Base-by-base conservation (phyloP, 768 basidiomycete species). In the Harrya chromipes region DNA sequence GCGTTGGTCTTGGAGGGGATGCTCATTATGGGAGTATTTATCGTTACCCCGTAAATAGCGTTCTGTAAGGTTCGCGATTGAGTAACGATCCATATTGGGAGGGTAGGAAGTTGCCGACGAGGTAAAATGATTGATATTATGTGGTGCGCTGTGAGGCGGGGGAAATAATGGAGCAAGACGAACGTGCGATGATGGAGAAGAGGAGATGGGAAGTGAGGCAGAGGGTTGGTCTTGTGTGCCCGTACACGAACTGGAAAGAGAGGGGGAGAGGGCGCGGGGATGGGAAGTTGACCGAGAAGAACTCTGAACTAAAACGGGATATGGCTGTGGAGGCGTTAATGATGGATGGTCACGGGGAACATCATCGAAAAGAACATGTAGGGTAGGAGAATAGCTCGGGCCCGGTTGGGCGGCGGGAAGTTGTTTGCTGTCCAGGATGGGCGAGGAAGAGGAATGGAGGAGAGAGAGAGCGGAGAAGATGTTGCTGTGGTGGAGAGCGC, bases 1-100 rank as follows among this genome's bases (percentile, higher is more conserved):
- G 61, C 83, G 74, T 46, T 81, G 80, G 70, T 83, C 82, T 49
- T 77, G 67, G 54, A 73, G 62, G 49, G 70, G 56, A 60, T 58
- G 54, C 61, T 58, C 66, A 65, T 59, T 67, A 58, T 62, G 66
- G 56, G 65, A 53, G 61, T 69, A 58, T 62, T 64, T 66, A 65
- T 67, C 67, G 52, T 47, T 65, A 51, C 59, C 60, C 63, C 72
- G 75, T 65, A 74, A 64, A 67, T 70, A 68, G 52, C 70, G 72
- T 57, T 71, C 70, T 47, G 70, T 62, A 64, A 65, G 65, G 61
- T 74, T 57, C 58, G 53, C 39, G 38, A 64, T 68, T 64, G 61
- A 57, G 69, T 64, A 70, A 64, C 66, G 70, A 56, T 74, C 75
- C 61, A 68, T 70, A 63, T 65, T 66, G 47, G 74, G 64, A 65